Evolutionary conservation across 371 early-diverging fungal genomes (phyloP), one percentile per base, ranked within the genome.

Genomic region (Lichtheimia ramosa): DNA sequence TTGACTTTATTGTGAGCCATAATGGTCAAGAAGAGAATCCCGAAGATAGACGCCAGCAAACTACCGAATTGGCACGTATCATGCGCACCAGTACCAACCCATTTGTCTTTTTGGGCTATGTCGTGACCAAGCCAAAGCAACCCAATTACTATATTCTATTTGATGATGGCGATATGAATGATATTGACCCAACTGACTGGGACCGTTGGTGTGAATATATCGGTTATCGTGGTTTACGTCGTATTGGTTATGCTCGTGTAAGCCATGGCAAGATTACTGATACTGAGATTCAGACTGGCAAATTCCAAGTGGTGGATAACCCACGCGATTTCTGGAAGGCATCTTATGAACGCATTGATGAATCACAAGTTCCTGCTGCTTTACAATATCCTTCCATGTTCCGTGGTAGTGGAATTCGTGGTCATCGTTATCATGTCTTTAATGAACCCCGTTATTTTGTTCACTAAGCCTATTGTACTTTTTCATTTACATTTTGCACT

Each of bases 171-270:
- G 74, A 83, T 54, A 83, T 92, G 42, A 83, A 87, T 61, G 93
- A 92, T 71, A 82, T 91, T 53, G 92, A 92, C 66, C 82, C 83
- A 13, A 77, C 85, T 0, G 93, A 92, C 63, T 76, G 77, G 69
- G 92, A 90, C 71, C 86, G 93, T 54, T 92, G 93, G 93, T 92
- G 93, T 69, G 82, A 92, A 68, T 92, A 92, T 77, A 81, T 92
- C 23, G 90, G 86, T 48, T 91, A 82, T 79, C 86, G 91, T 64
- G 92, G 92, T 13, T 66, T 92, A 57, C 83, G 89, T 69, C 83
- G 91, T 59, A 63, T 83, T 40, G 90, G 81, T 43, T 92, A 90
- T 68, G 92, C 93, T 20, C 85, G 93, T 55, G 70, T 92, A 48
- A 85, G 86, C 54, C 91, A 89, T 59, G 92, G 91, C 21, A 83